Base-by-base conservation (phyloP, 176 grass and related monocot genomes). In the Oryza rufipogon region DNA sequence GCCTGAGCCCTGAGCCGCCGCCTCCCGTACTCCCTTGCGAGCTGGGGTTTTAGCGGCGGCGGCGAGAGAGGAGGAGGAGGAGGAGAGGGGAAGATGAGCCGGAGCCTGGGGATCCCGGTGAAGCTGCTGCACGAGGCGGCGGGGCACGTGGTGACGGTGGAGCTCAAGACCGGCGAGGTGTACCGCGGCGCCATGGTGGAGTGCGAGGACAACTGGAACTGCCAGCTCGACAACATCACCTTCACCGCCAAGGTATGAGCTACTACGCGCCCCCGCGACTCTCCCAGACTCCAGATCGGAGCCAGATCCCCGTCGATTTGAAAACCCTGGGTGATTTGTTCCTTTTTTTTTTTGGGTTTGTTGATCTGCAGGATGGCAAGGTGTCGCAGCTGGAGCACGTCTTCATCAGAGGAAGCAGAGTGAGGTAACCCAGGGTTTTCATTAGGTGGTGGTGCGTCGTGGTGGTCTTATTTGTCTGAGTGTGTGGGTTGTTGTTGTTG, bases 71-170 rank as follows among this genome's bases (percentile, higher is more conserved):
- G n/a, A 39, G 30, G 41, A 20, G 44, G 22, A 2, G 26, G 23
- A 13, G 1, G 33, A 9, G 63, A 33, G 47, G 20, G 49, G 46
- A 81, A 75, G 89, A 99, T 96, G 93, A 94, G 96, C 85, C 93
- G 96, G 66, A 89, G 93, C 77, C 74, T 96, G 16, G 93, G 93
- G 49, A 99, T 99, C 70, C 96, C 96, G 39, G 90, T 96, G 78
- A 99, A 99, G 91, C 84, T 96, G 49, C 82, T 99, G 75, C 96
- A 99, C 79, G 93, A 99, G 89, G 91, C 91, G 75, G 96, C 88
- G 42, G 96, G 93, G 73, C 91, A 99, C 68, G 89, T 96, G 7
- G 93, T 96, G 36, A 96, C 96, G 86, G 96, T 96, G 77, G 96
- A 99, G 79, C 87, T 96, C 74, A 99, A 96, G 88, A 92, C 85